Conservation (phyloP, 2,329 filamentous ascomycete genomes). For the Scedosporium apiospermum region DNA sequence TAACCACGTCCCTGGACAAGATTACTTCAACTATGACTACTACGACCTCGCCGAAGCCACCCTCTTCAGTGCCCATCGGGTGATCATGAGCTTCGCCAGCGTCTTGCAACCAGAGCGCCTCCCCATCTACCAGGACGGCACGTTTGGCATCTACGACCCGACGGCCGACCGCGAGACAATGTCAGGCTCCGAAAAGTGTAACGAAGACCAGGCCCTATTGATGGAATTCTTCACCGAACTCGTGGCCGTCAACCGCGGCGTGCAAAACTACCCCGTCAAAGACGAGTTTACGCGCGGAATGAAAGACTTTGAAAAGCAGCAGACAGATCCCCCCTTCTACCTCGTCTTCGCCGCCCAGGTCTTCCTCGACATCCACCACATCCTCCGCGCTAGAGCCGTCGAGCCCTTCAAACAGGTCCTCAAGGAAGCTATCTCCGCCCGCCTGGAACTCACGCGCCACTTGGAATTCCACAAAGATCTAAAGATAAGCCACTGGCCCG, state of each 20-base stretch:
- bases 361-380: slow-evolving; percentile 30
- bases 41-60: not conserved
- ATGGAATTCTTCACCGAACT: slow-evolving; percentile 24
- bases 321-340: slow-evolving; percentile 20
- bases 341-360: slow-evolving; percentile 29
- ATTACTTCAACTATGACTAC: not conserved
- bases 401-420: not conserved
- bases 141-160: slow-evolving; percentile 17
- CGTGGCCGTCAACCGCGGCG: slow-evolving; percentile 11
- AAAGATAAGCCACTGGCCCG: not conserved
- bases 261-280: slow-evolving; percentile 18
- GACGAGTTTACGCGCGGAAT: slow-evolving; percentile 29
- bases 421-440: not conserved
- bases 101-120: slow-evolving; percentile 10
- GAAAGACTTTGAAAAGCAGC: slow-evolving; percentile 18
- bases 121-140: slow-evolving; percentile 15
- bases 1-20: not conserved
- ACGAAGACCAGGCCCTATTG: slow-evolving; percentile 25
- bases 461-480: not conserved
- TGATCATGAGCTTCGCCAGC: slow-evolving; percentile 9
- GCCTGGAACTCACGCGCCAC: not conserved
- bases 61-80: not conserved
- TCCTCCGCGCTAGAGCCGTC: slow-evolving; percentile 13
- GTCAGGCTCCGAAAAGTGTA: slow-evolving; percentile 19
- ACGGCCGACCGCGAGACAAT: slow-evolving; percentile 14